Base-by-base conservation (phyloP, 2,329 filamentous ascomycete species). In the Teratosphaeria destructans region DNA sequence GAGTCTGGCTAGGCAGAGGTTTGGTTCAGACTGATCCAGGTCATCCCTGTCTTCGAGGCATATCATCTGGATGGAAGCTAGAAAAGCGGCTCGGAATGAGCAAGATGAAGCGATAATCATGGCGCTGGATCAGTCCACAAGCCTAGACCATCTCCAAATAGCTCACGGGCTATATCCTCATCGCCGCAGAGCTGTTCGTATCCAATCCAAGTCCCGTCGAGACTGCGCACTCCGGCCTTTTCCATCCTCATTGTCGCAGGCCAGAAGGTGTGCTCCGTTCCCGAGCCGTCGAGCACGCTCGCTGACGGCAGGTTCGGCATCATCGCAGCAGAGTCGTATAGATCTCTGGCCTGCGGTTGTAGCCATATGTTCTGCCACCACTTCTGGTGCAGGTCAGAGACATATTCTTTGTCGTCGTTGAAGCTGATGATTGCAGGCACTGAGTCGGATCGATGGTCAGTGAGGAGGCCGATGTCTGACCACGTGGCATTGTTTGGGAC, bases 1-100 rank as follows among this genome's bases (percentile, higher is more conserved):
- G 74, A 84, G 85, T 67, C 75, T 97, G 75, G 93, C 91, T 16
- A 87, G 82, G 75, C 83, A 89, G 76, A 81, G 89, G 63, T 96
- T 89, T 79, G 89, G 89, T 5, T 62, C 43, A 8, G 19, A 2
- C 2, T 49, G n/a, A 49, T 49, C 8, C 43, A 23, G 6, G 6
- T 4, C 43, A 19, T 19, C 4, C 14, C 5, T 43, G 4, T 5
- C 2, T 43, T 5, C 8, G 37, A 43, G 7, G 16, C 37, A 16
- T n/a, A 12, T 12, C 11, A 43, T 14, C 37, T n/a, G 37, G 37
- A 43, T 43, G 16, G 5, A 43, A 5, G 37, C 37, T 43, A n/a
- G 37, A 43, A 14, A 14, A 12, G n/a, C 43, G n/a, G 16, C 19
- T 5, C 5, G n/a, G 23, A 49, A n/a, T 19, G 16, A 6, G 8